Base-by-base conservation (phyloP, 2,329 filamentous ascomycete genomes). In the Lecanicillium sp. region DNA sequence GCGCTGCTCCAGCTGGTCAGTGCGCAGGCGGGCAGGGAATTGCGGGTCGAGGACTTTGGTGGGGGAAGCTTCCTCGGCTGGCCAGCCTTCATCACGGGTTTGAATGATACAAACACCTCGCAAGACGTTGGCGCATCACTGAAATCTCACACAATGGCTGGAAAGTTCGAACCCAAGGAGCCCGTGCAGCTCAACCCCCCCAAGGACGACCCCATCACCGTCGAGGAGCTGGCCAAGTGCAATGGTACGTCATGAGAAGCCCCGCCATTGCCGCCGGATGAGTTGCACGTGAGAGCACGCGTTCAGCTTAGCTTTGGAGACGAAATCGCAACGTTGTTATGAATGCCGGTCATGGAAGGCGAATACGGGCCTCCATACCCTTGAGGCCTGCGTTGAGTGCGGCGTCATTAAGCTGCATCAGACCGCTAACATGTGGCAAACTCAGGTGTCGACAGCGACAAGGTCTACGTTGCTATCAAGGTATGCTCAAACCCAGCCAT, bases 161-260 rank as follows among this genome's bases (percentile, higher is more conserved):
- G 75, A 54, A 84, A 79, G 58, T 94, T 94, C 59, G 84, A 87
- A 63, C 88, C 89, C 36, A 94, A 93, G 68, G 71, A 72, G 23
- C 78, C 87, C 3, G 84, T 93, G 51, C 70, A 83, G 49, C 79
- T 98, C 51, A 75, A 85, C 50, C 84, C 89, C 30, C 93, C 93
- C 12, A 97, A 94, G 70, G 78, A 89, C 62, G 90, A 96, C 60
- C 78, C 79, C 30, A 96, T 98, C 59, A 83, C 83, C n/a, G 61
- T 76, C 2, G 87, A 93, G 50, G 83, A 91, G 58, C 76, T 98
- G 53, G 75, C 84, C 32, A 84, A 86, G 64, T 89, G 88, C 58
- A 81, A 93, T 63, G 93, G 93, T 95, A 74, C 60, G 81, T 66
- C 23, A 23, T 48, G 45, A 38, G 24, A 30, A 35, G 30, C 24